phyloP scores from a whole-genome alignment of 2,329 filamentous ascomycete genomes.

The Bipolaris gigantea region DNA sequence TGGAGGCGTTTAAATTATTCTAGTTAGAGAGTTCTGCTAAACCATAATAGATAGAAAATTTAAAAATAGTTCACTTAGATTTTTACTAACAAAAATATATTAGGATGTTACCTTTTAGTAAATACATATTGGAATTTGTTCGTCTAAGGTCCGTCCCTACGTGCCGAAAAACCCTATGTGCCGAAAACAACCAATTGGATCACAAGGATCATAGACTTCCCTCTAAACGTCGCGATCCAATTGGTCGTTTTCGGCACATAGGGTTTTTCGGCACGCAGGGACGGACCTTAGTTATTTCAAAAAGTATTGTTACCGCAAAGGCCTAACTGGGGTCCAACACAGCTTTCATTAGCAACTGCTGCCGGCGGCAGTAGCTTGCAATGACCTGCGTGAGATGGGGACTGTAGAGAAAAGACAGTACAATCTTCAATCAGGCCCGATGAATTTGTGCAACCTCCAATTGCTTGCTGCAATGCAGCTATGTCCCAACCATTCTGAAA shows the following conservation, averaged over 20 bases:
- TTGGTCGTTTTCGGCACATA: not conserved
- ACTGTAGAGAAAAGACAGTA: slow-evolving; percentile 40
- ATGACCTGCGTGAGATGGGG: not conserved
- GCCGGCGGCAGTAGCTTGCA: not conserved
- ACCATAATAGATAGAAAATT: no score
- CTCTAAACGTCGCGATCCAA: not conserved
- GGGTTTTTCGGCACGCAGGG: no score
- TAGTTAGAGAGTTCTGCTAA: no score
- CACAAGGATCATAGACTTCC: not conserved
- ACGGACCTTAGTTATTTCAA: not conserved
- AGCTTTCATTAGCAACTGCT: slow-evolving; percentile 8
- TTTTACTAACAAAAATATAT: not conserved
- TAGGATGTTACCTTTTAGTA: not conserved
- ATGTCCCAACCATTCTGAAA: slow-evolving; percentile 70
- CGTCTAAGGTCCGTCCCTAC: not conserved
- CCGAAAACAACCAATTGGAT: not conserved
- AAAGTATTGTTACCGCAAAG: slow-evolving; percentile 10
- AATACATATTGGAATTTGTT: not conserved
- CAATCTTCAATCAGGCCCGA: slow-evolving; percentile 61
- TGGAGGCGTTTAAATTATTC: no score
- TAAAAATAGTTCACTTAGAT: no score
- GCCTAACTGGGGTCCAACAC: not conserved
- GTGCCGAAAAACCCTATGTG: not conserved
- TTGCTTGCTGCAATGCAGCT: slow-evolving; percentile 63
- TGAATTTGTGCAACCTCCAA: slow-evolving; percentile 65